A percentile compares a stretch with the other conserved stretches of the same genome.
Conservation (phyloP, 805 yeast genomes). For the Starmera caribaea region DNA sequence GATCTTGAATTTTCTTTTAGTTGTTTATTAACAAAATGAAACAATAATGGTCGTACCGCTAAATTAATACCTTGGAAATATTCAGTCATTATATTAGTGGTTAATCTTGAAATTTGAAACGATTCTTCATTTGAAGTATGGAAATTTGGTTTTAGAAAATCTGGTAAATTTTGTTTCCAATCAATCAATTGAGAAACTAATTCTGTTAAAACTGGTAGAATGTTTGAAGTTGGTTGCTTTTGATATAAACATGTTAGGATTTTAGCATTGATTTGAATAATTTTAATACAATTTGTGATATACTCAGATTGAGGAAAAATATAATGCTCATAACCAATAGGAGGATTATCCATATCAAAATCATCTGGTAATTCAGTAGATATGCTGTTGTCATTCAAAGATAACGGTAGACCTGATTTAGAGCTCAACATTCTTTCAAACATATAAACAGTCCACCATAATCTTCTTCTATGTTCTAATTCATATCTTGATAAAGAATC, state of each 20-base stretch:
- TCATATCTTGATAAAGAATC: slow-evolving; percentile 56
- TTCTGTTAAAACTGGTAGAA: slow-evolving; percentile 63
- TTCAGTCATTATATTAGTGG: slow-evolving; percentile 72
- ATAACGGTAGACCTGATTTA: slow-evolving; percentile 71
- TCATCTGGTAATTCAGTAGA: slow-evolving; percentile 69
- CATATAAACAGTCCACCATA: slow-evolving; percentile 83
- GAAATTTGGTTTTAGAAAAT: slow-evolving; percentile 56
- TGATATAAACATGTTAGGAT: slow-evolving; percentile 63
- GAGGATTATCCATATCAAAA: slow-evolving; percentile 57
- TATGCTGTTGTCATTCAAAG: slow-evolving; percentile 74
- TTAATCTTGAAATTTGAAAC: slow-evolving; percentile 51
- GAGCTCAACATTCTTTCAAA: slow-evolving; percentile 79
- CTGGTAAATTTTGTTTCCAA: slow-evolving; percentile 62
- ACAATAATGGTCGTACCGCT: slow-evolving; percentile 67
- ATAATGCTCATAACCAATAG: slow-evolving; percentile 49
- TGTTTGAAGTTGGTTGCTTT: slow-evolving; percentile 67
- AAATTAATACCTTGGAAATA: slow-evolving; percentile 75
- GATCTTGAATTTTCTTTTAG: slow-evolving; percentile 37
- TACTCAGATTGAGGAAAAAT: slow-evolving; percentile 74
- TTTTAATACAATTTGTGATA: slow-evolving; percentile 66
- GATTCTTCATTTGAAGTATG: slow-evolving; percentile 23
- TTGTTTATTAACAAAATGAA: slow-evolving; percentile 66
- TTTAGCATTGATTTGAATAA: slow-evolving; percentile 70
- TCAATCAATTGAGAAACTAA: slow-evolving; percentile 54
- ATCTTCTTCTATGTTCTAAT: slow-evolving; percentile 72